Evolutionary conservation across 1,139 yeast genomes (phyloP), one percentile per base, ranked within the genome.

Genomic region (Candida sp.): DNA sequence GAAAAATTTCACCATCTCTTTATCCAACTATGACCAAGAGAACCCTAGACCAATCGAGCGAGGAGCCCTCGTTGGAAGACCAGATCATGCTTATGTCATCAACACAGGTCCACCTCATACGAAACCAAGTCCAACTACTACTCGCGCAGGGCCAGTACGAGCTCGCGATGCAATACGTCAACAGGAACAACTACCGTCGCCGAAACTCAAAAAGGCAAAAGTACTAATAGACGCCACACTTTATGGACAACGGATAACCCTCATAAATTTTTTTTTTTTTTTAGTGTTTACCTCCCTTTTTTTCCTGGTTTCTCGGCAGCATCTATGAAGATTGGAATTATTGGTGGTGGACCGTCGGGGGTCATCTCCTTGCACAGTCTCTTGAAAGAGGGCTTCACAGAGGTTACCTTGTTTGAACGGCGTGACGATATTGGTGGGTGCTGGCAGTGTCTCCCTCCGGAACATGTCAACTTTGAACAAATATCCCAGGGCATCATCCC

Each of bases 311-410:
- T 28, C 31, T 28, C 17, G 6, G 12, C 17, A 7, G 11, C 28
- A 5, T 5, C 6, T 9, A 37, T 37, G 28, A 43, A 34, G 25
- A 68, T 81, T 8, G 84, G 84, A 1, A 77, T 81, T 8, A 70
- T 85, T 38, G 92, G 93, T 3, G 89, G 83, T 7, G 93, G 93
- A 0, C 90, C 92, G 0, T 76, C 84, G 47, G 92, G 91, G 4
- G 74, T 85, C 5, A 86, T 83, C 1, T 66, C 81, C 7, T 75
- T 86, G 8, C 80, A 80, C 55, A 84, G 88, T 0, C 68, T 85
- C 23, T 52, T 77, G 3, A 73, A 72, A 8, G 86, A 82, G 56
- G 63, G 68, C 3, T 60, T 65, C 9, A 81, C 83, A 55, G 67
- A 69, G 27, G 69, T 84, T 54, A 75, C 74, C 49, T 78, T 62